Base-by-base conservation (phyloP, 768 basidiomycete species). In the Tylopilus rubrobrunneus region DNA sequence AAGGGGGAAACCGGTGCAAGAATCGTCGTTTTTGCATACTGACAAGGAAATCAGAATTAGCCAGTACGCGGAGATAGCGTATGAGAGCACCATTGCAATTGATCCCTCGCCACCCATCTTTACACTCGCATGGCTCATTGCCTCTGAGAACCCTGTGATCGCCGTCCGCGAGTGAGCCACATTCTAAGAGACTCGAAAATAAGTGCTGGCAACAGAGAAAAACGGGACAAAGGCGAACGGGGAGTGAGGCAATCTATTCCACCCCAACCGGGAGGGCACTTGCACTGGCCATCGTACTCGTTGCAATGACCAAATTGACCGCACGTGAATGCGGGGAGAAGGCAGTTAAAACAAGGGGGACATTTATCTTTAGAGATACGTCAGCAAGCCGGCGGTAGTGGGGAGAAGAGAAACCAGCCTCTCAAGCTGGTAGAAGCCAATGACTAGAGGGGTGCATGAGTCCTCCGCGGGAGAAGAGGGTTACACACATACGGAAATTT, bases 181-280 rank as follows among this genome's bases (percentile, higher is more conserved):
- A 98, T 65, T 97, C 94, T 97, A 54, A 12, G 37, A 28, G 29
- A 23, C 2, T 45, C 19, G 37, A 51, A 45, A 36, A 45, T 51
- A 37, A 56, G 45, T 19, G n/a, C 49, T 23, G 8, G 3, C 15
- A 14, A 15, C 25, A 25, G 25, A 48, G 29, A 65, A 39, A 57
- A 57, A 48, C 19, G 21, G 12, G 34, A 44, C 37, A 15, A 80
- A 37, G 15, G 15, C 91, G 45, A 71, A 97, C 95, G 87, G 21
- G 97, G 96, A 8, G 82, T 82, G 49, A 97, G 72, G 73, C 97
- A 99, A 65, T 98, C 96, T 36, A 94, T 87, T 1, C 97, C 97
- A 44, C 93, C 92, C 85, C 95, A 99, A n/a, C 97, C 97, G 40
- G 92, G 81, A 1, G 94, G 93, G 64, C 97, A 99, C 65, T 92